These are phyloP conservation scores for Metschnikowia peoriensis DNA, from an alignment of 805 yeast species.

Conservation along the genomic window DNA sequence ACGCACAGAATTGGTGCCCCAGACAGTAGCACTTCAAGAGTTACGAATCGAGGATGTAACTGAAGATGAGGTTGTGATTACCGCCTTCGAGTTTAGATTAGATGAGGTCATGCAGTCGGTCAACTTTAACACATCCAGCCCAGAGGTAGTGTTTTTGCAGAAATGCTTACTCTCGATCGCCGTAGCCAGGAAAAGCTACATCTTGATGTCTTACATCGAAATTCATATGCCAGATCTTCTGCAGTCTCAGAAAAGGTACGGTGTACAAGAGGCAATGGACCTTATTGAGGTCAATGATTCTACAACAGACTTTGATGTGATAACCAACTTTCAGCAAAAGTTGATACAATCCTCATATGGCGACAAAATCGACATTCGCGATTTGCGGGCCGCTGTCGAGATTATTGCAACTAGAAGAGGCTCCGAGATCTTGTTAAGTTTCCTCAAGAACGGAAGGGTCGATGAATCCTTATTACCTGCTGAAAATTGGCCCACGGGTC, in stretches of 20 bases:
- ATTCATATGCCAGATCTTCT: slow-evolving; percentile 35
- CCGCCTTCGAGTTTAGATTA: slow-evolving; percentile 67
- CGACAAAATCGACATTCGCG: slow-evolving; percentile 48
- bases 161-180: slow-evolving; percentile 66
- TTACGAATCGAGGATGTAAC: slow-evolving; percentile 42
- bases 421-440: slow-evolving; percentile 56
- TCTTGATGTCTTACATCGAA: slow-evolving; percentile 56
- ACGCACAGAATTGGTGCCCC: slow-evolving; percentile 34
- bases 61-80: slow-evolving; percentile 62
- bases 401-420: slow-evolving; percentile 53
- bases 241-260: slow-evolving; percentile 19
- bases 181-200: slow-evolving; percentile 51
- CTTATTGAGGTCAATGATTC: slow-evolving; percentile 48
- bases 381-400: slow-evolving; percentile 56
- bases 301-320: slow-evolving; percentile 57
- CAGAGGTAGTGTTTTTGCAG: slow-evolving; percentile 40
- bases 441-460: slow-evolving; percentile 58
- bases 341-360: slow-evolving; percentile 13
- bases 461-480: slow-evolving; percentile 59
- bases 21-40: slow-evolving; percentile 33
- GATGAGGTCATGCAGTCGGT: slow-evolving; percentile 46
- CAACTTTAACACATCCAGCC: slow-evolving; percentile 29
- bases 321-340: slow-evolving; percentile 49
- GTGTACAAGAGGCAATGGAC: slow-evolving; percentile 41
- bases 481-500: slow-evolving; percentile 83